Evolutionary conservation across 495 filamentous ascomycete genomes (phyloP), one percentile per base, ranked within the genome.

Genomic region (Articulospora tetracladia): DNA sequence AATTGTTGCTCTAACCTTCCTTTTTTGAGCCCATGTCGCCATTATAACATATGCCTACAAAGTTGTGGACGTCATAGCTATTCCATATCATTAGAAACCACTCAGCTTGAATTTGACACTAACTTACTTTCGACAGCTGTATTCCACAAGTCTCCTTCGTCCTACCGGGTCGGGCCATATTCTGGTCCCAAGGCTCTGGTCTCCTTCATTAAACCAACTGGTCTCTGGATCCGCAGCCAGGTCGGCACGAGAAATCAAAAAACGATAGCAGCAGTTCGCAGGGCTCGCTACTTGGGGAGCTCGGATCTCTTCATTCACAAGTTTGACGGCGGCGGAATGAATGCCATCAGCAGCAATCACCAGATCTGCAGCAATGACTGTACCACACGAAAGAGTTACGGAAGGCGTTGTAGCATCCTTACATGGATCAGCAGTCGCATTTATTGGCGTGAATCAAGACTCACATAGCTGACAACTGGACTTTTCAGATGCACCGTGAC

Each of bases 221-320:
- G 75, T 68, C 12, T 72, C 57, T 4, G 70, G 62, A 55, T 79
- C 71, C 1, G 61, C 56, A 34, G 65, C 64, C 23, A 80, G 59
- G 23, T 76, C 70, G 4, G 63, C 34, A 34, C 69, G 69, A 0
- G 77, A 64, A 3, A 81, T 68, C 7, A 83, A 66, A 64, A 79
- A 81, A 22, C 79, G 74, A 63, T 78, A 83, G 7, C 71, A 66
- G 7, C 75, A 80, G 46, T 70, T 73, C 54, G 73, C 69, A 53
- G 27, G 71, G 64, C 32, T 54, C 59, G 57, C 59, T 27, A 39
- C 50, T 19, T 46, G 32, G 46, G 28, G 47, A 65, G 50, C 44
- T 63, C 28, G 55, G 49, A 46, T 65, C 51, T 19, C 60, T 61
- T 28, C 71, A 58, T 67, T 61, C 57, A 41, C 66, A 22, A 56